These are phyloP conservation scores for Penicillium cinerascens DNA, from an alignment of 495 filamentous ascomycete genomes.

Conservation along the genomic window DNA sequence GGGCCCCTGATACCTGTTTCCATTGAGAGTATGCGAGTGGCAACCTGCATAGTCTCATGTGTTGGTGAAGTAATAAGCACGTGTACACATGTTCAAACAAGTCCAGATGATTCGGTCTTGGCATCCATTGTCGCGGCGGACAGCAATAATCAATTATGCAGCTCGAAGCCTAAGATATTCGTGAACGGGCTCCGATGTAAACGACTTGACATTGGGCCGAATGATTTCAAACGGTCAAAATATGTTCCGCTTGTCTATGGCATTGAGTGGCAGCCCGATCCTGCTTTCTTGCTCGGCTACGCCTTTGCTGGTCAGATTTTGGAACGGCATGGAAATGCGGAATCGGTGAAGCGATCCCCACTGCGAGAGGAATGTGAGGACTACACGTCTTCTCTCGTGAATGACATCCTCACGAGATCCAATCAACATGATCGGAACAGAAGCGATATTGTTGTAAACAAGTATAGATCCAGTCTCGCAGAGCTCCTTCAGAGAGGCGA, in stretches of 20 bases:
- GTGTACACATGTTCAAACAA: constrained; percentile 10
- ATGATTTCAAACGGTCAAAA: not conserved
- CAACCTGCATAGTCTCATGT: constrained; percentile 6
- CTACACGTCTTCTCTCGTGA: not conserved
- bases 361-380: not conserved
- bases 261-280: constrained; percentile 23
- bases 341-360: not conserved
- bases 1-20: constrained; percentile 28
- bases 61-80: constrained; percentile 16
- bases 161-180: constrained; percentile 6
- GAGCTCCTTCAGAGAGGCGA: not conserved
- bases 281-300: constrained; percentile 3
- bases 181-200: constrained; percentile 18
- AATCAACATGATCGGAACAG: not conserved
- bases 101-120: not conserved
- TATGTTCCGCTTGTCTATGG: constrained; percentile 11
- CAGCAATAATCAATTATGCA: not conserved
- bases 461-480: constrained; percentile 2
- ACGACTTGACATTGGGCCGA: constrained; percentile 7
- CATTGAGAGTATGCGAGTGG: constrained; percentile 22
- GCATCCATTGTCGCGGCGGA: constrained; percentile 13
- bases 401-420: not conserved
- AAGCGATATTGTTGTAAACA: not conserved
- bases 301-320: not conserved
- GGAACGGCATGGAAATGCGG: not conserved